Percentiles rank a stretch among this genome's conserved stretches.
Conservation (phyloP, 2,329 filamentous ascomycete genomes). For the Nigrospora oryzae region DNA sequence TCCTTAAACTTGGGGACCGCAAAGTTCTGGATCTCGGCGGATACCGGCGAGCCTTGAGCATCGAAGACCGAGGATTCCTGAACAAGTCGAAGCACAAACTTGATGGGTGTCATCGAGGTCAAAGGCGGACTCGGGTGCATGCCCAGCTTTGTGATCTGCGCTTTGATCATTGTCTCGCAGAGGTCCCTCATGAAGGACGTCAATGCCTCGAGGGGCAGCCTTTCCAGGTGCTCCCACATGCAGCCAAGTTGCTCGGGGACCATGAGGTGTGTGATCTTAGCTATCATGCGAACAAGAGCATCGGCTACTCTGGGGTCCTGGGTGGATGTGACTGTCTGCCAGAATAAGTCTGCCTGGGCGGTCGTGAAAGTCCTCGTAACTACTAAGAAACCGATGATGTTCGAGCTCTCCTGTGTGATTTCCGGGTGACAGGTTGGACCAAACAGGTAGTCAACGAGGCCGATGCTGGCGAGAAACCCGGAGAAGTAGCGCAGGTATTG, state of each 20-base stretch:
- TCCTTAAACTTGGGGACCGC: conserved; percentile 52
- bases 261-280: conserved; percentile 38
- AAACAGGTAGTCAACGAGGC: conserved; percentile 77
- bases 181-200: conserved; percentile 53
- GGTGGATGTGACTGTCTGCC: conserved; percentile 72
- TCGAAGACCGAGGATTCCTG: conserved; percentile 58
- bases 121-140: conserved; percentile 1
- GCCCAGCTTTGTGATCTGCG: conserved; percentile 32
- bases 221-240: conserved; percentile 62
- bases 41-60: conserved; percentile 44
- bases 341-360: conserved; percentile 69
- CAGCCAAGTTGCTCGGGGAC: conserved; percentile 47
- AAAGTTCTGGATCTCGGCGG: conserved; percentile 55
- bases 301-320: conserved; percentile 81
- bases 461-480: conserved; percentile 58
- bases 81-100: conserved; percentile 57
- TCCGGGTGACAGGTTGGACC: conserved; percentile 89
- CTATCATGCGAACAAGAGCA: conserved; percentile 63
- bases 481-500: conserved; percentile 58
- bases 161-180: conserved; percentile 47
- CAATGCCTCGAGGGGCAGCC: conserved; percentile 55
- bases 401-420: conserved; percentile 70
- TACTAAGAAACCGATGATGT: conserved; percentile 80
- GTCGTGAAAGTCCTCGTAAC: conserved; percentile 67
- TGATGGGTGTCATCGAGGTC: conserved; percentile 30